Evolutionary conservation across 164 flowering plant species (phyloP).

Genomic region (Litsea cubeba): DNA sequence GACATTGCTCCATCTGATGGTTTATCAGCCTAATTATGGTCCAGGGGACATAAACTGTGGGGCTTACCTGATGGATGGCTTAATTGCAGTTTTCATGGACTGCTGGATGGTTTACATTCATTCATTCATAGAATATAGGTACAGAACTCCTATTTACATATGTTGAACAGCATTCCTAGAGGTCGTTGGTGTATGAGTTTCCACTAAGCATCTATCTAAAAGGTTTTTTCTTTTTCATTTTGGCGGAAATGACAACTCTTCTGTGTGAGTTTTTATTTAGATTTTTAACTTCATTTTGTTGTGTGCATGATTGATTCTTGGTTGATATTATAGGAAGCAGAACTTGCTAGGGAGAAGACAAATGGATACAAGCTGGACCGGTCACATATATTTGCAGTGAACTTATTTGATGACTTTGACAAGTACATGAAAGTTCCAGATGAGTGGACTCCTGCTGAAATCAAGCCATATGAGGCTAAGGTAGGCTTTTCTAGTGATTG

Average conservation of each 20-base stretch:
- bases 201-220: neutral
- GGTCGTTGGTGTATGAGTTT: neutral
- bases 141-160: neutral
- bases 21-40: too few relatives aligned
- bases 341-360: constrained; percentile 82
- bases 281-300: too few relatives aligned
- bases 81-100: too few relatives aligned
- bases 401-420: constrained; percentile 82
- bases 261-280: too few relatives aligned
- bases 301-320: neutral
- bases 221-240: too few relatives aligned
- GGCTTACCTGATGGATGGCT: neutral
- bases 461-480: constrained; percentile 45
- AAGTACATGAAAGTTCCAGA: constrained; percentile 90
- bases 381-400: constrained; percentile 81
- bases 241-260: too few relatives aligned
- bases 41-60: too few relatives aligned
- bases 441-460: constrained; percentile 94
- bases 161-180: neutral
- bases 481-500: neutral
- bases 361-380: constrained; percentile 82
- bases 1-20: too few relatives aligned
- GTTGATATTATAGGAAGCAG: constrained; percentile 67
- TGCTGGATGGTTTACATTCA: too few relatives aligned
- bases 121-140: too few relatives aligned